Evolutionary conservation across 345 rosid species (phyloP), one percentile per base, ranked within the genome.

Genomic region (Pistacia atlantica): DNA sequence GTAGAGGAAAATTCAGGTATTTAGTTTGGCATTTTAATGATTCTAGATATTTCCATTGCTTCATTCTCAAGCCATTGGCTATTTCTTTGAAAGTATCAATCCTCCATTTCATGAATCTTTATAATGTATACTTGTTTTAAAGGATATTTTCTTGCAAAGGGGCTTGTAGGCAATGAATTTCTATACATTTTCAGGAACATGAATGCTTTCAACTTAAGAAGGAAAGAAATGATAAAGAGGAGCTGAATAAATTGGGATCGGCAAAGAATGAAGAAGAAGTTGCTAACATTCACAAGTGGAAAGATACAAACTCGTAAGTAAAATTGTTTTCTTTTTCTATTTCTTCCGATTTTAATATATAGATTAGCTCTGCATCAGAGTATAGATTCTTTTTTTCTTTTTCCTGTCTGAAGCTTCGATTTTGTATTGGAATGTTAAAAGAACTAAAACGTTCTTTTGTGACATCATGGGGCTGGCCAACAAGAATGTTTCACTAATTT

Each of bases 141-240:
- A 42, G 46, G 18, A 6, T 72, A 13, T 20, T 56, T 58, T 72
- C 13, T 72, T 22, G 38, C 37, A 61, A 25, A 61, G 18, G 28
- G 12, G 65, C 37, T 60, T 25, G 16, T 25, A 35, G 33, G 58
- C 48, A 49, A 31, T 78, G 13, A 57, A 38, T 65, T 38, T 18
- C 67, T 77, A n/a, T 66, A 22, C 57, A 22, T 52, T 79, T 78
- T 61, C 82, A 94, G 98, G 95, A 92, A 59, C 84, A 79, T 16
- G 88, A 91, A 67, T 85, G 90, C 77, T 81, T 71, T 78, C 80
- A 89, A 81, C 95, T 85, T 69, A 89, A 69, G 78, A 88, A 87
- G 83, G 86, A 86, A 49, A 80, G 79, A 79, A 70, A 22, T 35
- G 82, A 77, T 72, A 80, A 67, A 28, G 84, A 81, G 54, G 78